These are phyloP conservation scores for Fusarium papillatum DNA, from an alignment of 2,329 filamentous ascomycete genomes.

Conservation along the genomic window DNA sequence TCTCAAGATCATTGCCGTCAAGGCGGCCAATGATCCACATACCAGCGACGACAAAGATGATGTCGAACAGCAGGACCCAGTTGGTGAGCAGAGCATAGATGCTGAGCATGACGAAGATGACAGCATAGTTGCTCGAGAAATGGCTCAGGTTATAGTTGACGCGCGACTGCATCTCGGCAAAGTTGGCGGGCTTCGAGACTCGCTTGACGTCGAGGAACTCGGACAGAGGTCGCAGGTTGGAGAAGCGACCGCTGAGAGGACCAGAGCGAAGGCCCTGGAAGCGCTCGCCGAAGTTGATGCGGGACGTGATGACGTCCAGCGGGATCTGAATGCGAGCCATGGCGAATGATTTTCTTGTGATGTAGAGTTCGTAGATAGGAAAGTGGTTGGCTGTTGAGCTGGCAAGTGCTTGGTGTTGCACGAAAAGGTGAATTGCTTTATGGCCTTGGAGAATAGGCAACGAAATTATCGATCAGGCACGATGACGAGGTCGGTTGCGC, in stretches of 20 bases:
- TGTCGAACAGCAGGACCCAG: constrained; percentile 88
- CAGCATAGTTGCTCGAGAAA: constrained; percentile 98
- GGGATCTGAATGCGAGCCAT: constrained; percentile 96
- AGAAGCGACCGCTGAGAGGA: constrained; percentile 85
- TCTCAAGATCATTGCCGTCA: constrained; percentile 87
- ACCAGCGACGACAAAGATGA: constrained; percentile 86
- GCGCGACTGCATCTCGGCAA: constrained; percentile 88
- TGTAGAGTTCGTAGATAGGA: constrained; percentile 25
- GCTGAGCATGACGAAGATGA: constrained; percentile 93
- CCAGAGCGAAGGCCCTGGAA: constrained; percentile 87
- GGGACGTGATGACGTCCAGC: constrained; percentile 90
- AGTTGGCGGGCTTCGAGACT: constrained; percentile 93
- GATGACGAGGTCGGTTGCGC: constrained; percentile 39
- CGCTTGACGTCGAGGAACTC: constrained; percentile 98
- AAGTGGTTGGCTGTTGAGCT: constrained; percentile 13
- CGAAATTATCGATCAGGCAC: constrained; percentile 40
- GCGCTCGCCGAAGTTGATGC: constrained; percentile 87
- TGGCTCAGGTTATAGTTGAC: constrained; percentile 98
- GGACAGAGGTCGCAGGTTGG: constrained; percentile 90
- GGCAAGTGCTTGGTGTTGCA: constrained; percentile 23
- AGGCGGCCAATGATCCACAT: constrained; percentile 95
- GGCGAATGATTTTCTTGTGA: constrained; percentile 30
- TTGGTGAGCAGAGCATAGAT: constrained; percentile 97
- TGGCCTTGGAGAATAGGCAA: constrained; percentile 37
- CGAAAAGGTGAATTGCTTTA: constrained; percentile 30